These are phyloP conservation scores for Macadamia integrifolia DNA, from an alignment of 164 flowering plant genomes.

Conservation along the genomic window DNA sequence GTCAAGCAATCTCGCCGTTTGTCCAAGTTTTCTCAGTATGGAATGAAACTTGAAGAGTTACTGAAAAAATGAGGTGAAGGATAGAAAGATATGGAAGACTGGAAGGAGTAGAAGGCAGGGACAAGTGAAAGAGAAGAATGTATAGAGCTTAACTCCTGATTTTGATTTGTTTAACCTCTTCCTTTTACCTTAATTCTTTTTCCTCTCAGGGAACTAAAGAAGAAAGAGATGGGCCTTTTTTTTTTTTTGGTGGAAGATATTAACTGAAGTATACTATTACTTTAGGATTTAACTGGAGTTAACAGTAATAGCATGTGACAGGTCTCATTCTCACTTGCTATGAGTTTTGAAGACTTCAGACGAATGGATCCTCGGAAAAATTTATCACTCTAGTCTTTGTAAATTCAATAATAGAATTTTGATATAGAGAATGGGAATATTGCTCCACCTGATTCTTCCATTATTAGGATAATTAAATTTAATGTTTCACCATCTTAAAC, in stretches of 20 bases:
- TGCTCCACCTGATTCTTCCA: conserved; percentile 2
- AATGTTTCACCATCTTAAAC: no score
- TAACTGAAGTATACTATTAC: conserved; percentile 1
- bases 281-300: conserved; percentile 38
- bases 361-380: conserved; percentile 27
- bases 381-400: conserved; percentile 26
- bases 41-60: conserved; percentile 41
- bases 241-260: no score
- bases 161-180: conserved; percentile 14
- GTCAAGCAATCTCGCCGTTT: conserved; percentile 30
- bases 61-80: not conserved
- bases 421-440: conserved; percentile 20
- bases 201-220: conserved; percentile 7
- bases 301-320: conserved; percentile 35
- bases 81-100: conserved; percentile 2
- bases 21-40: conserved; percentile 54
- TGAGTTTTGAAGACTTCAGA: conserved; percentile 48
- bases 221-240: not conserved
- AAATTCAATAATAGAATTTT: conserved; percentile 27
- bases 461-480: not conserved
- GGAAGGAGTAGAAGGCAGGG: conserved; percentile 8
- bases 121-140: conserved; percentile 15
- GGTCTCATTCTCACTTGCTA: conserved; percentile 24
- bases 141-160: conserved; percentile 35
- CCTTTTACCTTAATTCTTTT: conserved; percentile 9